phyloP scores from a whole-genome alignment of 352 stramenopile genomes.

The Phytophthora hybrid region DNA sequence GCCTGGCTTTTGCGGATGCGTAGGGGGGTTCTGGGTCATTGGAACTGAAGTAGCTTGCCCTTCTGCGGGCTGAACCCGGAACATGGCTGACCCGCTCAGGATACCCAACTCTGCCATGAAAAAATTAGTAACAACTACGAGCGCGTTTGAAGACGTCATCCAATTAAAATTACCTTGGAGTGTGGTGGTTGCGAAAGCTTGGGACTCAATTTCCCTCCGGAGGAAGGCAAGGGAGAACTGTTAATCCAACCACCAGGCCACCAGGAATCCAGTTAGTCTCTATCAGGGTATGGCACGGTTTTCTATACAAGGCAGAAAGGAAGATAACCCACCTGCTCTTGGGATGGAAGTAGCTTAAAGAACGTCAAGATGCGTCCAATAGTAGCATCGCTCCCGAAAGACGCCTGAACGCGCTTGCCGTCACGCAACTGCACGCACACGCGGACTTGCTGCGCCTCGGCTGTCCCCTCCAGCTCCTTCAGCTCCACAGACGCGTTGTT shows the following conservation, averaged over 20 bases:
- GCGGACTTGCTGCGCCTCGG: constrained; percentile 66
- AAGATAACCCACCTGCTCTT: constrained; percentile 39
- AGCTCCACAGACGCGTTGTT: constrained; percentile 86
- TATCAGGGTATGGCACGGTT: background rate
- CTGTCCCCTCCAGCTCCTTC: constrained; percentile 38
- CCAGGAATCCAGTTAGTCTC: constrained; percentile 14
- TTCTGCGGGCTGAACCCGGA: constrained; percentile 63
- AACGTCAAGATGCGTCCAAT: constrained; percentile 66
- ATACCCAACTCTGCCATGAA: constrained; percentile 72
- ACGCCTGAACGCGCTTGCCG: constrained; percentile 77
- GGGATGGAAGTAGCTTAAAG: constrained; percentile 60
- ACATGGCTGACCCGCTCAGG: constrained; percentile 85
- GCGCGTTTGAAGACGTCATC: background rate
- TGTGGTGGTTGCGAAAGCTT: constrained; percentile 65
- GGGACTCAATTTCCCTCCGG: constrained; percentile 67
- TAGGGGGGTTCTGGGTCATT: constrained; percentile 2
- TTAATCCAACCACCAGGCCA: background rate
- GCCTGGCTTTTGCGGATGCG: constrained; percentile 9
- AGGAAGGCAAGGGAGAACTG: constrained; percentile 87
- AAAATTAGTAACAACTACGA: constrained; percentile 4
- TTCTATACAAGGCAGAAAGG: background rate
- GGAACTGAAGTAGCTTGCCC: constrained; percentile 3
- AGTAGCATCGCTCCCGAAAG: constrained; percentile 62
- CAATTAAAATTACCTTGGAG: constrained; percentile 57
- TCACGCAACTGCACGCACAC: constrained; percentile 84